Evolutionary conservation across 352 stramenopile species (phyloP).

Genomic region (Pythium rishiriense): DNA sequence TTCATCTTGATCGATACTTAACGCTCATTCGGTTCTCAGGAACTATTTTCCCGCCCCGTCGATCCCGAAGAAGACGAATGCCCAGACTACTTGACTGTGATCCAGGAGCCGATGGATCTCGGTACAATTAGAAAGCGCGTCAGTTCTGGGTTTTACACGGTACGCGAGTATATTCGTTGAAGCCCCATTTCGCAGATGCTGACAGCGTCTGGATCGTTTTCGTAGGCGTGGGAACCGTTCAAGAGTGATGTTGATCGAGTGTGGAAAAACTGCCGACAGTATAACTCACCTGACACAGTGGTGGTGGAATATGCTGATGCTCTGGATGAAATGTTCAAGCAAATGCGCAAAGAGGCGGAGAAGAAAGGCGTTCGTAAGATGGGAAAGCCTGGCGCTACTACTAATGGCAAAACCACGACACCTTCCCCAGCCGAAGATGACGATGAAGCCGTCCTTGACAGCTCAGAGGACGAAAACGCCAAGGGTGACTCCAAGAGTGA

Average conservation of each 20-base stretch:
- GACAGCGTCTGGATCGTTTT: neutral
- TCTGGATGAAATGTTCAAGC: conserved; percentile 61
- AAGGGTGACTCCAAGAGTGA: conserved; percentile 61
- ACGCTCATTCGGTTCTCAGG: conserved; percentile 30
- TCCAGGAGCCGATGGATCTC: conserved; percentile 85
- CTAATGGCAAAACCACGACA: neutral
- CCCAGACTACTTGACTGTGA: conserved; percentile 81
- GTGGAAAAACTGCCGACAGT: conserved; percentile 83
- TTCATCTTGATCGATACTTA: neutral
- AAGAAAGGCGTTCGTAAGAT: conserved; percentile 53
- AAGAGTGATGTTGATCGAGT: conserved; percentile 77
- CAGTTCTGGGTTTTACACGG: conserved; percentile 62
- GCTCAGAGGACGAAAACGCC: conserved; percentile 48
- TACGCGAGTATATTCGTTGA: conserved; percentile 25
- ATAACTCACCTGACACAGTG: conserved; percentile 74
- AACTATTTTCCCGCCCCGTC: conserved; percentile 83
- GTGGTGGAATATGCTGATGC: conserved; percentile 78
- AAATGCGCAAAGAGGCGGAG: conserved; percentile 61
- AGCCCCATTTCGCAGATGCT: neutral
- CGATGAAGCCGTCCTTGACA: conserved; percentile 30
- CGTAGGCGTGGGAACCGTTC: conserved; percentile 76
- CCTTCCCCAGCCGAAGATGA: conserved; percentile 27
- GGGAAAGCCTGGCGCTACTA: conserved; percentile 16
- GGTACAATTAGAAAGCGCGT: conserved; percentile 75
- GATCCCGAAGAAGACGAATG: conserved; percentile 81